phyloP scores from a whole-genome alignment of 306 rosid species.

The Trichosanthes cucumerina region DNA sequence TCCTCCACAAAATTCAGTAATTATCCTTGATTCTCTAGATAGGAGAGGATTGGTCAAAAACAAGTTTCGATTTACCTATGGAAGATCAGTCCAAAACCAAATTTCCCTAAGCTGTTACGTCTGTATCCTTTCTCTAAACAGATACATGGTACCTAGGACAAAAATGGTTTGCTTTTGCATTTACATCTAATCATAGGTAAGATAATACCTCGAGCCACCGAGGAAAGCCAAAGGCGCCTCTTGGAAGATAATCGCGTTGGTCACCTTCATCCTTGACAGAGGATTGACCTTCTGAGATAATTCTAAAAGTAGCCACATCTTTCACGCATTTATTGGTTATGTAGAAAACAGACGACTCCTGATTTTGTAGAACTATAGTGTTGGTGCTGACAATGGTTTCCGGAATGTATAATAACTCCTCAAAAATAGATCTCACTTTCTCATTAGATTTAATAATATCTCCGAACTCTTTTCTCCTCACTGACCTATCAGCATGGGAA shows the following conservation, averaged over 20 bases:
- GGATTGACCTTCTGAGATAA: constrained; percentile 62
- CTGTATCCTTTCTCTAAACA: neutral
- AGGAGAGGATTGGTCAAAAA: neutral
- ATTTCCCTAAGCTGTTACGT: neutral
- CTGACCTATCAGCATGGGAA: constrained; percentile 79
- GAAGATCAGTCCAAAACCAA: neutral
- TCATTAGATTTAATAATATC: constrained; percentile 50
- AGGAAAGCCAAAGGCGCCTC: constrained; percentile 82
- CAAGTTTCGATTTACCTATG: neutral
- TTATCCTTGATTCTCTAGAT: neutral
- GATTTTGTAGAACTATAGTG: constrained; percentile 60
- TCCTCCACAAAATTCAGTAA: neutral
- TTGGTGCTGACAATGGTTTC: constrained; percentile 50
- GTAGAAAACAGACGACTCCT: constrained; percentile 43
- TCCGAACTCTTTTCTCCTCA: constrained; percentile 76
- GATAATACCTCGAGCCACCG: constrained; percentile 91
- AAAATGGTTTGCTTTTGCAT: neutral
- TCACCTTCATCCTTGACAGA: constrained; percentile 52
- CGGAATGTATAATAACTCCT: constrained; percentile 54
- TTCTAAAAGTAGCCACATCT: constrained; percentile 56
- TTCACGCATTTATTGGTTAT: constrained; percentile 51
- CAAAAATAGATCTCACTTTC: constrained; percentile 52
- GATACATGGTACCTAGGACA: neutral
- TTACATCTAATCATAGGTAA: neutral
- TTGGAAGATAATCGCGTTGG: constrained; percentile 37